Evolutionary conservation across 2,329 filamentous ascomycete genomes (phyloP).

Genomic region (Leptographium lundbergii): DNA sequence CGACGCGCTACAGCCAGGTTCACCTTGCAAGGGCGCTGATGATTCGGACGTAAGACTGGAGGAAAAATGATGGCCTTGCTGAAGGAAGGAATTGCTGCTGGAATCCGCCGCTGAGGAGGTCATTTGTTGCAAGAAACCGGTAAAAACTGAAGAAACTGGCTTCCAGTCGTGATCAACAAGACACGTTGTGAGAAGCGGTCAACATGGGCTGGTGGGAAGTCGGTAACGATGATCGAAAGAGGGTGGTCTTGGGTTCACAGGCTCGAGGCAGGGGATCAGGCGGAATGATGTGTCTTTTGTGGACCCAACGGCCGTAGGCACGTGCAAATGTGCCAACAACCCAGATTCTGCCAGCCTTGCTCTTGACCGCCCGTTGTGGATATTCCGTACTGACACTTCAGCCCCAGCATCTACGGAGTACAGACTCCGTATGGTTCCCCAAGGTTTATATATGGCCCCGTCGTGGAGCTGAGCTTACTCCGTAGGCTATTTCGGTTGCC

Average conservation of each 20-base stretch:
- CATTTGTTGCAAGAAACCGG: constrained; percentile 26
- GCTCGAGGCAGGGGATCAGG: not conserved
- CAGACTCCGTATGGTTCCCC: too few species aligned
- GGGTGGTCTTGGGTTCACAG: not conserved
- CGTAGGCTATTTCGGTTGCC: too few species aligned
- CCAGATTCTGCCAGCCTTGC: not conserved
- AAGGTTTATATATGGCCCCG: too few species aligned
- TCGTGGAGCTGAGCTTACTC: too few species aligned
- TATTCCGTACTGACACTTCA: not conserved
- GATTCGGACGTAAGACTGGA: constrained; percentile 20
- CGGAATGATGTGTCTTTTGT: not conserved
- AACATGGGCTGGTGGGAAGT: not conserved
- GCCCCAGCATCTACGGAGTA: too few species aligned
- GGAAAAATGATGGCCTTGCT: constrained; percentile 53
- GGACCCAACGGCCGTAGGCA: not conserved
- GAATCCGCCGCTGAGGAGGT: constrained; percentile 52
- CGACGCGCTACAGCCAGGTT: constrained; percentile 4
- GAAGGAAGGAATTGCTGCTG: constrained; percentile 52
- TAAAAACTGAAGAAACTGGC: not conserved
- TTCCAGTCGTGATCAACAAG: not conserved
- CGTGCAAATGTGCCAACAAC: not conserved
- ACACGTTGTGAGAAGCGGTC: not conserved
- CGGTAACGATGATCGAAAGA: not conserved
- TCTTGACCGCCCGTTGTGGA: not conserved
- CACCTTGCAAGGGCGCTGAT: constrained; percentile 20